phyloP scores from a whole-genome alignment of 2,329 filamentous ascomycete genomes.

The Trichoderma atrobrunneum region DNA sequence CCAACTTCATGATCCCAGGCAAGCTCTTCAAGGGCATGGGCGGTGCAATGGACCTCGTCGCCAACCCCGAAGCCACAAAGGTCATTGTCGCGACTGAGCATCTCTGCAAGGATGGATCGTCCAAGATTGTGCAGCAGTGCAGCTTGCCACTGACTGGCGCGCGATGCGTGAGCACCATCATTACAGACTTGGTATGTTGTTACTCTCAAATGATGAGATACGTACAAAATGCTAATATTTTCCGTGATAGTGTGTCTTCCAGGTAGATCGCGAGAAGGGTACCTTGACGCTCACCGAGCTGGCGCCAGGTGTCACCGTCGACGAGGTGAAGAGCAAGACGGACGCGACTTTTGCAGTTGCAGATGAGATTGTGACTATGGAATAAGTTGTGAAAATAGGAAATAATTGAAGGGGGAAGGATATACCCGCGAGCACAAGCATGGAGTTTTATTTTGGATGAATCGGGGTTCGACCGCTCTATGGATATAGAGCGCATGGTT shows the following conservation, averaged over 20 bases:
- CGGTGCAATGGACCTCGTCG: slow-evolving; percentile 71
- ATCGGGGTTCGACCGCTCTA: not conserved
- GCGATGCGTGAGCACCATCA: slow-evolving; percentile 67
- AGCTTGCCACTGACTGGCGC: slow-evolving; percentile 64
- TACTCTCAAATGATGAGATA: not conserved
- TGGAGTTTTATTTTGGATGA: not conserved
- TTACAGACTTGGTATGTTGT: slow-evolving; percentile 65
- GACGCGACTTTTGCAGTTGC: slow-evolving; percentile 65
- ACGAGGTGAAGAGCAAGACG: slow-evolving; percentile 68
- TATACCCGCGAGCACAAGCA: not conserved
- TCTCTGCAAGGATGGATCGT: slow-evolving; percentile 63
- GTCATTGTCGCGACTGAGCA: slow-evolving; percentile 71
- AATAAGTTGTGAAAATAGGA: slow-evolving; percentile 25
- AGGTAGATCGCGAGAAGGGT: slow-evolving; percentile 62
- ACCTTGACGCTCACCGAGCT: slow-evolving; percentile 66
- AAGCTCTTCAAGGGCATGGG: slow-evolving; percentile 89
- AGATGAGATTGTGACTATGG: slow-evolving; percentile 51
- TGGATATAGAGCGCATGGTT: not conserved
- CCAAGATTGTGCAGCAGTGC: slow-evolving; percentile 65
- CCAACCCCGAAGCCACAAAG: slow-evolving; percentile 68
- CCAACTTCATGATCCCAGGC: slow-evolving; percentile 88
- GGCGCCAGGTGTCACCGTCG: slow-evolving; percentile 64
- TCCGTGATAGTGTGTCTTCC: slow-evolving; percentile 61
- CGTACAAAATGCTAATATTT: not conserved
- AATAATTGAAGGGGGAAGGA: not conserved